Evolutionary conservation across 2,329 filamentous ascomycete species (phyloP).

Genomic region (Cladosporium sp.): DNA sequence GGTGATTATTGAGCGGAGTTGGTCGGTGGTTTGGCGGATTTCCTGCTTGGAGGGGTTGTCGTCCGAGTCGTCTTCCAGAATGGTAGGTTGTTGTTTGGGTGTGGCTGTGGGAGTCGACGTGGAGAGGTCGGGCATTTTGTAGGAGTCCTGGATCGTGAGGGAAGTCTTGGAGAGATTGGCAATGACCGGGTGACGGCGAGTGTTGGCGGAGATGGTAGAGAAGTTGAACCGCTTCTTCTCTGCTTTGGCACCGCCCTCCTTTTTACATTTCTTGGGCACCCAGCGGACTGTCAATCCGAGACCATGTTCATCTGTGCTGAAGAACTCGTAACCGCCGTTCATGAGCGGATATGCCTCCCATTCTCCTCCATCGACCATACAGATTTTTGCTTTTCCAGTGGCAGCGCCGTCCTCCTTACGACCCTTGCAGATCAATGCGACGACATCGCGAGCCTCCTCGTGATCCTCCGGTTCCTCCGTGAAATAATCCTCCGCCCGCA

Average conservation of each 20-base stretch:
- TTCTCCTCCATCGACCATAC: slow-evolving; percentile 48
- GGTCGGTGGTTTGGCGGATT: slow-evolving; percentile 46
- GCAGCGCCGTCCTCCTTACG: slow-evolving; percentile 48
- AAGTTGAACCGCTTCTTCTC: slow-evolving; percentile 62
- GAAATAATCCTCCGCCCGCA: slow-evolving; percentile 66
- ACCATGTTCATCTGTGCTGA: slow-evolving; percentile 55
- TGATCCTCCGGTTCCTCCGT: slow-evolving; percentile 49
- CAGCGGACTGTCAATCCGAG: slow-evolving; percentile 61
- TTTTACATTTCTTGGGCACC: slow-evolving; percentile 53
- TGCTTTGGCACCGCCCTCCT: slow-evolving; percentile 19
- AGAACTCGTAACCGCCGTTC: slow-evolving; percentile 54
- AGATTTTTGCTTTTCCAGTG: slow-evolving; percentile 63
- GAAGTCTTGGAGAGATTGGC: slow-evolving; percentile 60
- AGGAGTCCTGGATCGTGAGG: slow-evolving; percentile 67
- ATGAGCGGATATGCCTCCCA: slow-evolving; percentile 42
- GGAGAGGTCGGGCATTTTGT: slow-evolving; percentile 43
- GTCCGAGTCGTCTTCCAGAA: slow-evolving; percentile 31
- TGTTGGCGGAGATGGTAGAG: slow-evolving; percentile 67
- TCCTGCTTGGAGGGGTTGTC: slow-evolving; percentile 21
- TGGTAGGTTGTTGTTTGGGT: slow-evolving; percentile 27
- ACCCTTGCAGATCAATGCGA: slow-evolving; percentile 62
- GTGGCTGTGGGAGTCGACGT: slow-evolving; percentile 29
- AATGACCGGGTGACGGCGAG: slow-evolving; percentile 69
- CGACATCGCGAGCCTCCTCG: slow-evolving; percentile 50
- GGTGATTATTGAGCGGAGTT: slow-evolving; percentile 52